phyloP scores from a whole-genome alignment of 306 rosid genomes.

The Fagus sylvatica region DNA sequence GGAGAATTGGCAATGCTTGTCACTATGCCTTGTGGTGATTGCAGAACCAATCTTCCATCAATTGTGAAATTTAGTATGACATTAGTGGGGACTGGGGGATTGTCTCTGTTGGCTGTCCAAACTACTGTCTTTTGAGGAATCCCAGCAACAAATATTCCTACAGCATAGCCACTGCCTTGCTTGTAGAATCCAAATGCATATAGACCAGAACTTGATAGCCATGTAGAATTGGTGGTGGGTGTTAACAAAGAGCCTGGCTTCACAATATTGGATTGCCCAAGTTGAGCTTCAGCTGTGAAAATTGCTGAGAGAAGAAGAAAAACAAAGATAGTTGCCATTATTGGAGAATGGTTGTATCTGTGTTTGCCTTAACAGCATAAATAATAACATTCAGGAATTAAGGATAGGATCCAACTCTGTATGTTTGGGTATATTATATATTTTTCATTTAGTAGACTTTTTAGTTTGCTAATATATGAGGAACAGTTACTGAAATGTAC shows the following conservation, averaged over 20 bases:
- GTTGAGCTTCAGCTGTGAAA: slow-evolving; percentile 1
- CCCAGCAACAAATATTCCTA: slow-evolving; percentile 22
- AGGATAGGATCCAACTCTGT: no score
- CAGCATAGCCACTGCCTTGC: slow-evolving; percentile 26
- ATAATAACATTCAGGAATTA: no score
- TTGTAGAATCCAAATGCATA: slow-evolving; percentile 33
- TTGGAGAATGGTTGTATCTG: no score
- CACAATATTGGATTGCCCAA: slow-evolving; percentile 9
- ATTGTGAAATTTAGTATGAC: slow-evolving; percentile 17
- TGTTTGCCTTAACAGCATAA: no score
- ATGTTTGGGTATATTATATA: no score
- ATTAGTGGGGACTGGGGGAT: slow-evolving; percentile 11
- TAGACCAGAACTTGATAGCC: slow-evolving; percentile 36
- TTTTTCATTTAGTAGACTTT: no score
- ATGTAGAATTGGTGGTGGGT: slow-evolving; percentile 16
- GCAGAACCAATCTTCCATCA: slow-evolving; percentile 23
- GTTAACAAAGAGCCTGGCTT: slow-evolving; percentile 15
- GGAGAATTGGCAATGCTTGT: not conserved
- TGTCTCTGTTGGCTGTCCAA: slow-evolving; percentile 32
- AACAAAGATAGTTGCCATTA: no score
- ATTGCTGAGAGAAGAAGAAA: no score
- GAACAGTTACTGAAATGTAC: no score
- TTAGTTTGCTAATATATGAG: no score
- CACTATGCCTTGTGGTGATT: not conserved
- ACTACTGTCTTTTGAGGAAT: slow-evolving; percentile 28